A percentile compares a stretch with the other conserved stretches of the same genome.
Conservation (phyloP, 805 yeast genomes). For the Starmerella bombicola region DNA sequence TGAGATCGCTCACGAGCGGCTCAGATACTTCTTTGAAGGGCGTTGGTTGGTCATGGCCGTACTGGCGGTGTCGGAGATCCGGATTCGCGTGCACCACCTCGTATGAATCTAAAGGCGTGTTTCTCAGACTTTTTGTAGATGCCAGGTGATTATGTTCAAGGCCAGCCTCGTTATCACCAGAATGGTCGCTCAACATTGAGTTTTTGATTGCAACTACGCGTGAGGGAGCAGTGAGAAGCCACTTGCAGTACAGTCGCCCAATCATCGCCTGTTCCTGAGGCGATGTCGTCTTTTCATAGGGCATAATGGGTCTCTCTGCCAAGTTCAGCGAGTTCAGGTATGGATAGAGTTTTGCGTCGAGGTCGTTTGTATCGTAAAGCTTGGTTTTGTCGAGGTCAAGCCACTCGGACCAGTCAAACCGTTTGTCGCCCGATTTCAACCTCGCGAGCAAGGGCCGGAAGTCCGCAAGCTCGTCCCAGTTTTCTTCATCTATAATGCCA, state of each 20-base stretch:
- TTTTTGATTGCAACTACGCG: slow-evolving; percentile 13
- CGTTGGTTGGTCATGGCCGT: slow-evolving; percentile 13
- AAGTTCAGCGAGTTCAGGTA: slow-evolving; percentile 3
- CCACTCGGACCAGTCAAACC: slow-evolving; percentile 26
- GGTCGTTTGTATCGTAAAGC: slow-evolving; percentile 9
- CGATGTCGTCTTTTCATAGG: slow-evolving; percentile 5
- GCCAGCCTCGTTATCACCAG: not conserved
- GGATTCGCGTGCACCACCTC: slow-evolving; percentile 2
- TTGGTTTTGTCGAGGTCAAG: slow-evolving; percentile 21
- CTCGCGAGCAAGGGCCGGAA: slow-evolving; percentile 4
- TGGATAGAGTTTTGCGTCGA: slow-evolving; percentile 16
- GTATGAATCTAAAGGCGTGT: slow-evolving; percentile 4
- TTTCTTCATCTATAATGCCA: not conserved
- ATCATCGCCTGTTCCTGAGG: slow-evolving; percentile 19
- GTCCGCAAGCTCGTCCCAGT: slow-evolving; percentile 10
- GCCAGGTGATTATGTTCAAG: not conserved
- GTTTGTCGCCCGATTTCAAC: slow-evolving; percentile 6
- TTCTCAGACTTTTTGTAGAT: not conserved
- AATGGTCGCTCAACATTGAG: slow-evolving; percentile 1
- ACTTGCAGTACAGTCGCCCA: slow-evolving; percentile 16
- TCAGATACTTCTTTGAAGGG: slow-evolving; percentile 1
- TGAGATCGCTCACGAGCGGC: slow-evolving; percentile 8
- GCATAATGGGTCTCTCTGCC: slow-evolving; percentile 7
- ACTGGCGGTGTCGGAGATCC: slow-evolving; percentile 13
- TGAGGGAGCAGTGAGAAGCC: slow-evolving; percentile 14